Percentiles rank a stretch among this genome's conserved stretches.
Evolutionary conservation across 768 basidiomycete genomes (phyloP).

Genomic region (Lenzites betulinus): DNA sequence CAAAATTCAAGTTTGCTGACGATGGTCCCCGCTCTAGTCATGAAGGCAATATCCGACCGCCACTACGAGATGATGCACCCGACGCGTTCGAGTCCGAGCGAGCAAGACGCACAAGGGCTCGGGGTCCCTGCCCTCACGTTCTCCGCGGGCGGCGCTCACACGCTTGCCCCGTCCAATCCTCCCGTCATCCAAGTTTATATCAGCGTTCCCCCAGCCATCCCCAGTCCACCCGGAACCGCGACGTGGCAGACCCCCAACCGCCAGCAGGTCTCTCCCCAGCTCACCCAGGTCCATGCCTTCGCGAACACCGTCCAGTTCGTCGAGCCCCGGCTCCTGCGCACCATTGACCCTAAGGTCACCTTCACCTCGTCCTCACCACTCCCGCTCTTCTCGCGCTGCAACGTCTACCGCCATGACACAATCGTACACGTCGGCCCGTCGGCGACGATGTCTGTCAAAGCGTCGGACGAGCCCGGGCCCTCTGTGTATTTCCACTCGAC

Average conservation of each 20-base stretch:
- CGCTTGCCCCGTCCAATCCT: conserved; percentile 2
- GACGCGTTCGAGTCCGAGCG: conserved; percentile 6
- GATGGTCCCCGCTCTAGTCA: conserved; percentile 18
- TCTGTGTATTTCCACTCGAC: conserved; percentile 55
- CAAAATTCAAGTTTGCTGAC: conserved; percentile 22
- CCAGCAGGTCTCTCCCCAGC: conserved; percentile 12
- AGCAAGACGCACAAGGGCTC: neutral
- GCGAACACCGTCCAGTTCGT: conserved; percentile 26
- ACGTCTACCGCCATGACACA: conserved; percentile 50
- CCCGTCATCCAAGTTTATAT: conserved; percentile 18
- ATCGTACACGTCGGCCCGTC: conserved; percentile 54
- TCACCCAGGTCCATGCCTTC: conserved; percentile 14
- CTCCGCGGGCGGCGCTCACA: conserved; percentile 1
- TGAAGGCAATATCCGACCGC: conserved; percentile 29
- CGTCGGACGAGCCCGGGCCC: conserved; percentile 17
- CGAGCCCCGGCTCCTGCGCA: conserved; percentile 52
- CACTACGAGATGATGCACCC: conserved; percentile 32
- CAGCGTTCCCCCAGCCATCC: conserved; percentile 22
- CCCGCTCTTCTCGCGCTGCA: conserved; percentile 55
- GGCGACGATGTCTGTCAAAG: conserved; percentile 22
- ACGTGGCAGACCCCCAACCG: neutral
- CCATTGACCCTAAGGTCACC: conserved; percentile 70
- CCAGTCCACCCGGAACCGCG: neutral
- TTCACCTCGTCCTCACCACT: conserved; percentile 53
- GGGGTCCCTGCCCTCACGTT: conserved; percentile 2